These are phyloP conservation scores for Lachancea thermotolerans DNA, from an alignment of 805 yeast species.

Conservation along the genomic window DNA sequence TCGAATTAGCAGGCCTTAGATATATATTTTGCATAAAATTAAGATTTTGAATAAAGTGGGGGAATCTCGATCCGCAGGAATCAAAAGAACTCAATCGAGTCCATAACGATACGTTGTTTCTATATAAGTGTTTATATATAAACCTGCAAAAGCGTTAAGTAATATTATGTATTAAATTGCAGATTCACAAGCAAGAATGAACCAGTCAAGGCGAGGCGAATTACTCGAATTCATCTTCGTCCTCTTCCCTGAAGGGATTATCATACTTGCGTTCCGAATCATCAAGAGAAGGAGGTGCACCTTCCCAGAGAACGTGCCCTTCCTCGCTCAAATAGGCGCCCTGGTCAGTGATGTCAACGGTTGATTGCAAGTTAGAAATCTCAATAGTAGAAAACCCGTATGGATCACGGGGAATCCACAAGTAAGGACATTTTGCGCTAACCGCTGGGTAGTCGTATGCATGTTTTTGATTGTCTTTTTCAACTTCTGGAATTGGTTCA, in stretches of 20 bases:
- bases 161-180: too few species aligned
- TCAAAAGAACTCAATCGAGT: too few species aligned
- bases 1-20: too few species aligned
- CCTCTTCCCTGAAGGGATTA: constrained; percentile 10
- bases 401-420: constrained; percentile 91
- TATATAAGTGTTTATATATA: too few species aligned
- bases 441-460: constrained; percentile 79
- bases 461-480: constrained; percentile 36
- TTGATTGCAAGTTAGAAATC: constrained; percentile 47
- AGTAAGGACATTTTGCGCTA: constrained; percentile 56
- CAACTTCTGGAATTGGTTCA: constrained; percentile 36
- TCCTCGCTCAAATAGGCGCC: constrained; percentile 53
- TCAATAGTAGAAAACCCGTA: constrained; percentile 68
- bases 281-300: constrained; percentile 41
- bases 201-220: too few species aligned
- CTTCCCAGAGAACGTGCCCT: constrained; percentile 42
- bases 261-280: not conserved
- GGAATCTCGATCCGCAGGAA: too few species aligned
- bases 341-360: constrained; percentile 60
- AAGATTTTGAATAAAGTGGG: too few species aligned
- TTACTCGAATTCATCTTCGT: constrained; percentile 1
- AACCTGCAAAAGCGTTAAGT: too few species aligned
- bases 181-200: too few species aligned
- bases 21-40: too few species aligned
- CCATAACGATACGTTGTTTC: too few species aligned